Evolutionary conservation across 306 rosid genomes (phyloP).

Genomic region (Malus asiatica): DNA sequence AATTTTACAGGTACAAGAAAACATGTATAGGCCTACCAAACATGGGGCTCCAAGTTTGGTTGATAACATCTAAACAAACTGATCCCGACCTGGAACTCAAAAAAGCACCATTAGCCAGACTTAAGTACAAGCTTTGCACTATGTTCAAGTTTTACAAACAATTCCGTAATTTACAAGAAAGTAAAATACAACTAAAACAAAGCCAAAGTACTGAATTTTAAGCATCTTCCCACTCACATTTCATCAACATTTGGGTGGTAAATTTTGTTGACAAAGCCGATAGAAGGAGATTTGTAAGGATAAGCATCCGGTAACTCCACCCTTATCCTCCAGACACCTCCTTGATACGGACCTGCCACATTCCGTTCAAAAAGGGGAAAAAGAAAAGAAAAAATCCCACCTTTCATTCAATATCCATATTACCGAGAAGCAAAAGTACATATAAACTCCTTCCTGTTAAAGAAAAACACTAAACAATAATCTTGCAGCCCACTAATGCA

Average conservation of each 20-base stretch:
- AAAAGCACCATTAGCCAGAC: conserved; percentile 20
- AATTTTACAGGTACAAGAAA: background rate
- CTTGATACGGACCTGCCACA: conserved; percentile 68
- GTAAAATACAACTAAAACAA: background rate
- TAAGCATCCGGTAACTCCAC: conserved; percentile 88
- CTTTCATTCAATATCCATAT: background rate
- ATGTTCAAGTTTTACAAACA: background rate
- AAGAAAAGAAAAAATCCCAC: background rate
- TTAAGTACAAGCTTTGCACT: background rate
- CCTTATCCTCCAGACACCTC: conserved; percentile 76
- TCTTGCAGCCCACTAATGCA: conserved; percentile 20
- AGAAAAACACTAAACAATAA: conserved; percentile 12
- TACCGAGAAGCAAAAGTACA: conserved; percentile 18
- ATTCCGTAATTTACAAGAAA: background rate
- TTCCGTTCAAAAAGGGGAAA: conserved; percentile 3
- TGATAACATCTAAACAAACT: conserved; percentile 88
- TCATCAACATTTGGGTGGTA: conserved; percentile 97
- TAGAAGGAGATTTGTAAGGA: conserved; percentile 86
- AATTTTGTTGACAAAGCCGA: conserved; percentile 79
- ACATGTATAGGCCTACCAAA: conserved; percentile 50
- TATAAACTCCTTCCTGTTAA: conserved; percentile 7
- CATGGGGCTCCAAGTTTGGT: conserved; percentile 96
- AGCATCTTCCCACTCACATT: conserved; percentile 46
- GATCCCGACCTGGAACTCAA: conserved; percentile 72
- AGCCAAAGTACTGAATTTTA: conserved; percentile 3